Base-by-base conservation (phyloP, 306 rosid genomes). In the Castanea crenata region DNA sequence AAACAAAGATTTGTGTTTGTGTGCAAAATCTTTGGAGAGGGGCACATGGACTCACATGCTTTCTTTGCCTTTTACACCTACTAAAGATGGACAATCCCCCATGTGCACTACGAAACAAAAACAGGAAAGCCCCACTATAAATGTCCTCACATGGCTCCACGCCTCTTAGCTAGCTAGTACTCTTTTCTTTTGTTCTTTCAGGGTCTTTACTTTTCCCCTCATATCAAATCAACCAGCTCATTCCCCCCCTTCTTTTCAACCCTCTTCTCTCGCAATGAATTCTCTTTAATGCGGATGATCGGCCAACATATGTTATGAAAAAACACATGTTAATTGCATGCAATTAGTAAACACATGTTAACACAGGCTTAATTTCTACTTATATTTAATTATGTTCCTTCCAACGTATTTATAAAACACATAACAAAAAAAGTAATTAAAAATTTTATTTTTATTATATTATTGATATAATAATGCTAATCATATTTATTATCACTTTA, bases 1-100 rank as follows among this genome's bases (percentile, higher is more conserved):
- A 7, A 41, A 81, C 76, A 71, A 68, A 80, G 72, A 85, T 73
- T 52, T 69, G 68, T 49, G 69, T 34, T 52, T 69, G 68, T 49
- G 69, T 34, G 83, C 20, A 84, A 82, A 75, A 76, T 71, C 29
- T 49, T 75, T 76, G 76, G 73, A 80, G 85, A 86, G 79, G 49
- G 35, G 87, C 97, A 92, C 97, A 92, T 92, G 97, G 93, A 46
- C 14, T 85, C 94, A 92, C 97, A 89, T 92, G 94, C 72, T 80
- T 80, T 80, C 73, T 81, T 84, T 82, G 83, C 79, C 85, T 83
- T 79, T 68, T 77, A 71, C 78, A 85, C 78, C 79, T 74, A 82
- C 89, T 86, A 69, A 84, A 82, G 81, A 82, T 29, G 85, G 86
- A 80, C 79, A 75, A 83, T 83, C 55, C 67, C 76, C 90, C 97